Conservation (phyloP, 306 rosid genomes). For the Hylodesmum podocarpum region DNA sequence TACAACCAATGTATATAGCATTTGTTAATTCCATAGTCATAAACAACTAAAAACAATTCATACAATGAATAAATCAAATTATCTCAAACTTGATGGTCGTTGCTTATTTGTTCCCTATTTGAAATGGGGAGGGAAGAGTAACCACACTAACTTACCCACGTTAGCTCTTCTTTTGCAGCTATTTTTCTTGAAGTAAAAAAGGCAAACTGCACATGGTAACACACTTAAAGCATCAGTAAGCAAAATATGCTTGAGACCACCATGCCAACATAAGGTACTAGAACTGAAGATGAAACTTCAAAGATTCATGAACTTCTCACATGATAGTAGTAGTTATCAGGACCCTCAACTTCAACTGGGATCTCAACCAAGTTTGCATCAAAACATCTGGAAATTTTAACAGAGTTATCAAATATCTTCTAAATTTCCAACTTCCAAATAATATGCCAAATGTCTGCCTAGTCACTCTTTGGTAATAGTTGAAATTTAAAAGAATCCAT, state of each 20-base stretch:
- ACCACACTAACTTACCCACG: conserved; percentile 80
- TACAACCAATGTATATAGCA: conserved; percentile 8
- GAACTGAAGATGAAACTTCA: conserved; percentile 13
- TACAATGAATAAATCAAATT: neutral
- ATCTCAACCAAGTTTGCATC: conserved; percentile 87
- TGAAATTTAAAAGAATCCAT: neutral
- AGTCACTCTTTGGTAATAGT: conserved; percentile 20
- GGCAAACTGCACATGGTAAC: conserved; percentile 63
- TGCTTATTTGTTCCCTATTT: conserved; percentile 5
- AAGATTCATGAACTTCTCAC: conserved; percentile 47
- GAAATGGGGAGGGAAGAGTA: no score
- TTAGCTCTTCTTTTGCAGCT: conserved; percentile 81
- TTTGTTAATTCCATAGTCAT: neutral
- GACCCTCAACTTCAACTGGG: conserved; percentile 85
- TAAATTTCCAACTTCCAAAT: neutral
- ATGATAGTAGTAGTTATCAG: conserved; percentile 70
- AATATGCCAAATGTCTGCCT: neutral
- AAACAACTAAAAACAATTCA: conserved; percentile 9
- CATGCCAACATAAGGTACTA: conserved; percentile 17
- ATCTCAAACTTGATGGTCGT: neutral
- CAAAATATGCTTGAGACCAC: neutral
- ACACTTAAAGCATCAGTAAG: conserved; percentile 27
- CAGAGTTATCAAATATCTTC: neutral
- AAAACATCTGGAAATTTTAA: conserved; percentile 58
- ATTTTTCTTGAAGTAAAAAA: conserved; percentile 77